Evolutionary conservation across 2,329 filamentous ascomycete genomes (phyloP).

Genomic region (Didymella glomerata): DNA sequence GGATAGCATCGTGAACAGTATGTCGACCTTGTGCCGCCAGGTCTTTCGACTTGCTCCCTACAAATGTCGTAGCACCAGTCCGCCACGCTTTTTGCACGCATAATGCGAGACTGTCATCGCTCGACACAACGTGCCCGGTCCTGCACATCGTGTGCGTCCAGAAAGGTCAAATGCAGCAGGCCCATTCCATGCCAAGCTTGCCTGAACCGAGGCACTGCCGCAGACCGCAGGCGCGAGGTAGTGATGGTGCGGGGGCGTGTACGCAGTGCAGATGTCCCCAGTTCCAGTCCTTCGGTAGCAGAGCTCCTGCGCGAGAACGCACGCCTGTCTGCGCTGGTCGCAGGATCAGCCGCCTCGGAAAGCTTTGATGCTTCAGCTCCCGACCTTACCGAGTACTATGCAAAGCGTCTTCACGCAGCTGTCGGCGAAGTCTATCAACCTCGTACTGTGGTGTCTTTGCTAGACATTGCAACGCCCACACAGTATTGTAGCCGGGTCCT

Average conservation of each 20-base stretch:
- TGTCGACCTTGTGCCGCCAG: background rate
- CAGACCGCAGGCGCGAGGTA: background rate
- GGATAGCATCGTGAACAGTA: background rate
- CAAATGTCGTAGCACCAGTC: background rate
- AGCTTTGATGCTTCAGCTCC: background rate
- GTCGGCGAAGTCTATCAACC: background rate
- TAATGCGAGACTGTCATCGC: background rate
- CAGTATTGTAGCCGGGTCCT: background rate
- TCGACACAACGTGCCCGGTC: background rate
- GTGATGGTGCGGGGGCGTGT: background rate
- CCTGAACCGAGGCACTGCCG: background rate
- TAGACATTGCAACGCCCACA: background rate
- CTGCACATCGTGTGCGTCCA: background rate
- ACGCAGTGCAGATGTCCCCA: background rate
- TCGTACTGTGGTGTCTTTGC: background rate
- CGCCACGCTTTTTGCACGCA: background rate
- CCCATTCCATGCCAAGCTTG: background rate
- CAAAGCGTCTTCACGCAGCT: background rate
- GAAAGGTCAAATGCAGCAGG: conserved; percentile 1
- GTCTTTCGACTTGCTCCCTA: no score
- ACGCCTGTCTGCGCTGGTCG: background rate
- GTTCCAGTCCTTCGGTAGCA: background rate
- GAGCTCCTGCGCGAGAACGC: background rate
- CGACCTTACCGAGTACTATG: background rate
- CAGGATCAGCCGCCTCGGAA: background rate